phyloP scores from a whole-genome alignment of 805 yeast genomes.

The Brettanomyces anomalus region DNA sequence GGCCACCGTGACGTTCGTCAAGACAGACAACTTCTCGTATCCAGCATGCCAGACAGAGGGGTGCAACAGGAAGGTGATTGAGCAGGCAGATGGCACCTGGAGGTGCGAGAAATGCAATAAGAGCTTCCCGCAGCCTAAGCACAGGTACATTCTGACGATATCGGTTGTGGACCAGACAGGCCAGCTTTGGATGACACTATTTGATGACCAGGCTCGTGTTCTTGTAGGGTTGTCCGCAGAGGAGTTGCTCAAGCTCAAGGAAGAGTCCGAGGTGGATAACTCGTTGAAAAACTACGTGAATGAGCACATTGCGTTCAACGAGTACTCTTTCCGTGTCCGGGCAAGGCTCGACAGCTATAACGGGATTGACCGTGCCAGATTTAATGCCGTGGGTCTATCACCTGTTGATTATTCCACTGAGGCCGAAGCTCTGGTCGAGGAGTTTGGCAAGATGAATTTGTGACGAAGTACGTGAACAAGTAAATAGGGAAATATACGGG shows the following conservation, averaged over 20 bases:
- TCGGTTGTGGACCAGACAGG: slow-evolving; percentile 77
- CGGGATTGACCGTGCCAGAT: slow-evolving; percentile 68
- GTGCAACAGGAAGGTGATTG: slow-evolving; percentile 80
- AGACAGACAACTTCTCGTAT: slow-evolving; percentile 72
- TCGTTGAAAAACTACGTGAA: slow-evolving; percentile 19
- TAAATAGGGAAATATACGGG: not conserved
- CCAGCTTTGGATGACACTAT: slow-evolving; percentile 77
- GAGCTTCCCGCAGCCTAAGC: slow-evolving; percentile 56
- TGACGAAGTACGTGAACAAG: no score
- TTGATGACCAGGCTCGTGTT: slow-evolving; percentile 73
- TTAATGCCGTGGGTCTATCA: slow-evolving; percentile 48
- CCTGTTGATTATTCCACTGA: slow-evolving; percentile 51
- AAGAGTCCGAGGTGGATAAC: slow-evolving; percentile 35
- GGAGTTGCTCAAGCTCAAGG: slow-evolving; percentile 43
- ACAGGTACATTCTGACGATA: slow-evolving; percentile 72
- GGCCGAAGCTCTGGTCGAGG: slow-evolving; percentile 45
- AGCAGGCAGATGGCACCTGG: slow-evolving; percentile 70
- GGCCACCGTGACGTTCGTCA: slow-evolving; percentile 64
- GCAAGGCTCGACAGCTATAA: slow-evolving; percentile 82
- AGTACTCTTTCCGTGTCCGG: slow-evolving; percentile 65
- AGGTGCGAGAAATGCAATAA: slow-evolving; percentile 88
- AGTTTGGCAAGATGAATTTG: slow-evolving; percentile 28
- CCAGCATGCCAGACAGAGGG: slow-evolving; percentile 77
- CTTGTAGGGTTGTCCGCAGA: slow-evolving; percentile 56
- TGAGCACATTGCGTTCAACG: slow-evolving; percentile 45